Evolutionary conservation across 2,329 filamentous ascomycete species (phyloP), one percentile per base, ranked within the genome.

Genomic region (Dactylellina haptotyla): DNA sequence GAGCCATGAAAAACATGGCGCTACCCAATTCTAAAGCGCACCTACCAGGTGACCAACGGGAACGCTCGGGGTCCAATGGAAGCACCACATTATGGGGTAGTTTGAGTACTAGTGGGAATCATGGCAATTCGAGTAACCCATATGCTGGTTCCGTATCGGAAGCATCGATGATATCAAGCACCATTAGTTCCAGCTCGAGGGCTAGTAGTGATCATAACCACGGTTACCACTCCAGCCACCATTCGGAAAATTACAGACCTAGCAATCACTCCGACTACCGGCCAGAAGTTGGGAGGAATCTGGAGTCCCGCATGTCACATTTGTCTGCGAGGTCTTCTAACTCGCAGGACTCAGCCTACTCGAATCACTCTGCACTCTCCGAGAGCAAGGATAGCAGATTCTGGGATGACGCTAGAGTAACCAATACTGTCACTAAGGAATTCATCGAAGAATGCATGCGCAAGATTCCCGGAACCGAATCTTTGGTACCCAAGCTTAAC

Each of bases 401-500:
- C 34, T 75, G 70, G 70, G 70, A 75, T 30, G 50, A 67, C 37
- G 43, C 61, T 18, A 56, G 46, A n/a, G 51, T 75, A 45, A 32
- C 57, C 18, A 28, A 58, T 37, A 75, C 70, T 12, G 70, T 75
- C 9, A 75, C 50, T 3, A 63, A 54, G 16, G 56, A 56, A 14
- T 75, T 75, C 23, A 75, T 75, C 6, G 48, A 69, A 28, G 70
- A 75, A 6, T 63, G 34, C 14, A n/a, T 67, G 25, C 45, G 43
- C 25, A 64, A 63, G 28, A 26, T 63, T 25, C 37, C 63, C 16
- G 58, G 56, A 28, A 43, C 51, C 8, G 69, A 73, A 8, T 39
- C 61, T 1, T 50, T 66, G 12, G 45, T 73, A 8, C 5, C 56
- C 10, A 86, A 86, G 61, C 82, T 93, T 50, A 85, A 89, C 77